phyloP scores from a whole-genome alignment of 1,139 yeast species.

The Debaryomyces nepalensis region DNA sequence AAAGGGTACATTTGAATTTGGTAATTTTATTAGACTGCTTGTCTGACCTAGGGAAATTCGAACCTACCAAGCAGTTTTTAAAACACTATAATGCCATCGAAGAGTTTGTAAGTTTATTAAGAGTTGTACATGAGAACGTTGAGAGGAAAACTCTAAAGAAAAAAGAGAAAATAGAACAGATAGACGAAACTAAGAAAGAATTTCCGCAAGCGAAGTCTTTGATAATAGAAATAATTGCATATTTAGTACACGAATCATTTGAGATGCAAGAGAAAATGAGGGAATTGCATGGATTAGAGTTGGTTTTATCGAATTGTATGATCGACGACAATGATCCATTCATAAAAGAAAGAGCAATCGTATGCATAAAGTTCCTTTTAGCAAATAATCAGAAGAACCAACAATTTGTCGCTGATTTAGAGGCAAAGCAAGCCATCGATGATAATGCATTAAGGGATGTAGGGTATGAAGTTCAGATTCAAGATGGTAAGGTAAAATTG shows the following conservation, averaged over 20 bases:
- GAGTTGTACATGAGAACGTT: constrained; percentile 54
- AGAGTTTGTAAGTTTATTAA: constrained; percentile 47
- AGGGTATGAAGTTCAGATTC: constrained; percentile 44
- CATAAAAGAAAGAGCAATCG: constrained; percentile 81
- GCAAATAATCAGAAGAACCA: constrained; percentile 72
- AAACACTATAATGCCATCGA: constrained; percentile 55
- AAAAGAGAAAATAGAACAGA: constrained; percentile 13
- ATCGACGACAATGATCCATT: constrained; percentile 89
- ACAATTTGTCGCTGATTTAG: constrained; percentile 62
- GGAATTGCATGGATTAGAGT: constrained; percentile 66
- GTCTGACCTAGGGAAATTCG: constrained; percentile 53
- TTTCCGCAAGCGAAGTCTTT: constrained; percentile 68
- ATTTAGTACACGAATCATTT: constrained; percentile 54
- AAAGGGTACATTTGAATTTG: constrained; percentile 27
- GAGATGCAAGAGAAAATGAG: constrained; percentile 71
- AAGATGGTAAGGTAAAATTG: constrained; percentile 41
- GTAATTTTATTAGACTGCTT: constrained; percentile 52
- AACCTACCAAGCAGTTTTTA: constrained; percentile 56
- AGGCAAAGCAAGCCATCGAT: constrained; percentile 41
- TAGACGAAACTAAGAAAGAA: constrained; percentile 32
- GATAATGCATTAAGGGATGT: constrained; percentile 41
- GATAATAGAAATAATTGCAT: constrained; percentile 63
- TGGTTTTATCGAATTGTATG: constrained; percentile 78
- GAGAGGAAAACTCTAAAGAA: constrained; percentile 31
- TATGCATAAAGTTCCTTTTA: constrained; percentile 73